Evolutionary conservation across 768 basidiomycete species (phyloP), one percentile per base, ranked within the genome.

Genomic region (Boletus pseudo-olivaceus): DNA sequence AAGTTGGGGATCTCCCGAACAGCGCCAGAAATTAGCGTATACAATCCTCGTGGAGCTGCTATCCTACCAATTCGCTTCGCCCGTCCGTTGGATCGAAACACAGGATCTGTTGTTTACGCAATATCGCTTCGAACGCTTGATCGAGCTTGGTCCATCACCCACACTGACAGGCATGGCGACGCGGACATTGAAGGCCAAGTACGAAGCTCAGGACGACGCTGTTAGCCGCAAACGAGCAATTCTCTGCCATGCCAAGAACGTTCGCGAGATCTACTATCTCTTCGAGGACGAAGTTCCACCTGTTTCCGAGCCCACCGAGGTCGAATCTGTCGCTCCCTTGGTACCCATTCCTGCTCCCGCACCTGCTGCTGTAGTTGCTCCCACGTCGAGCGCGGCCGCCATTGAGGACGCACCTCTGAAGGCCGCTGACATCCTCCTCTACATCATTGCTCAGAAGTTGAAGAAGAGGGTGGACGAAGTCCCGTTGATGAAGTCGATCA

Each of bases 31-130:
- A 64, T 82, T 99, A 44, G 94, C 97, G 0, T 99, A 98, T 69
- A 88, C 87, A 62, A 95, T 98, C 67, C 85, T 99, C 54, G 94
- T 98, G 57, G 97, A 99, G 68, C 83, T 98, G 43, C 80, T 99
- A 46, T 93, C 97, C 14, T 99, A 99, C 68, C 97, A 99, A 69
- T 98, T 96, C 63, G 95, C 96, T 0, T 98, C 96, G 1, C 95
- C 97, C 7, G 96, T 99, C 19, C 89, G 95, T 47, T 99, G 97
- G 97, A 99, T 99, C 64, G 91, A 98, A 76, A 99, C 96, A 0
- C 97, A 99, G 68, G 97, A 99, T 65, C 81, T 90, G 26, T 81
- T 99, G 53, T 99, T 99, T 78, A 81, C 79, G 10, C 72, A 84
- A 9, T 97, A 84, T 78, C 77, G 78, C 42, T 97, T 97, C 65